phyloP scores from a whole-genome alignment of 2,329 filamentous ascomycete genomes.

The Calonectria pseudoturangicola region DNA sequence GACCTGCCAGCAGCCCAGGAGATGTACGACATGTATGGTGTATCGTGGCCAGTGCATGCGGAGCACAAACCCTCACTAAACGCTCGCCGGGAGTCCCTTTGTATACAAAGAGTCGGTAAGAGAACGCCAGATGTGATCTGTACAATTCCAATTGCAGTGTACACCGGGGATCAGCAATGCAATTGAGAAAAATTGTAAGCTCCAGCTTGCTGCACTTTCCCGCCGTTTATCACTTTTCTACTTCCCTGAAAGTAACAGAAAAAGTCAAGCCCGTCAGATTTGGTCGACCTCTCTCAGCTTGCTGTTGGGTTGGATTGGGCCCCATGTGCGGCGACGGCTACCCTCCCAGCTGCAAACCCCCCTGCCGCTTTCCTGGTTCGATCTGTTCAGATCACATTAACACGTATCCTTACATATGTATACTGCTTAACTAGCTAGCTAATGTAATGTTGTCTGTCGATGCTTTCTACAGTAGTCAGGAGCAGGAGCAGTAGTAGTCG shows the following conservation, averaged over 20 bases:
- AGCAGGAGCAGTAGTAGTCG: no score
- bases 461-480: background rate
- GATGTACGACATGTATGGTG: conserved; percentile 38
- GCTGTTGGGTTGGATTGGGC: conserved; percentile 36
- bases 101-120: conserved; percentile 36
- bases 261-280: conserved; percentile 18
- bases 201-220: conserved; percentile 21
- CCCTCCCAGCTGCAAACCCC: conserved; percentile 25
- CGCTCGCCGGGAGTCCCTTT: conserved; percentile 23
- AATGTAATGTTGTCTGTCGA: conserved; percentile 13
- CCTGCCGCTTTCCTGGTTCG: conserved; percentile 29
- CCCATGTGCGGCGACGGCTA: conserved; percentile 21
- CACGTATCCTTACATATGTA: conserved; percentile 35
- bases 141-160: conserved; percentile 14
- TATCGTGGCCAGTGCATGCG: conserved; percentile 36
- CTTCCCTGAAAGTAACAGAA: background rate
- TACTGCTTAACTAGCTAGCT: conserved; percentile 31
- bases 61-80: conserved; percentile 29
- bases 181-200: background rate
- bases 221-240: conserved; percentile 5
- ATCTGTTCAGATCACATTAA: conserved; percentile 38
- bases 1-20: conserved; percentile 27
- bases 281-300: conserved; percentile 4
- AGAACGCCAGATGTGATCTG: conserved; percentile 10
- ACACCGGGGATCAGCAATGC: conserved; percentile 9